These are phyloP conservation scores for Mediolabrus comicus DNA, from an alignment of 108 stramenopile genomes.

Conservation along the genomic window DNA sequence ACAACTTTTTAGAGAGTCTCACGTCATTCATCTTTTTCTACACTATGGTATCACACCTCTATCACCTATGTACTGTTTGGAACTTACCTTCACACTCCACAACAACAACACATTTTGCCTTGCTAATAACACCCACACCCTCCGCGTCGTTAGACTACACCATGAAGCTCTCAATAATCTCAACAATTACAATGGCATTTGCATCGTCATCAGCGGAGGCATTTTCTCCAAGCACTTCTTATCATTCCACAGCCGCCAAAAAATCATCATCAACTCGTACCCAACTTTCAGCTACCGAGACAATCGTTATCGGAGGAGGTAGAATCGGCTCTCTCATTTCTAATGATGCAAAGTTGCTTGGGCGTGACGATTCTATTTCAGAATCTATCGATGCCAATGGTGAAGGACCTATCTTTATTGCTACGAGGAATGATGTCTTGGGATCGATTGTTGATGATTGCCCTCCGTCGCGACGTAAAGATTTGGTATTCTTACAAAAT, in stretches of 20 bases:
- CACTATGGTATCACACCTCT: no score
- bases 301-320: constrained; percentile 68
- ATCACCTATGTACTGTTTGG: no score
- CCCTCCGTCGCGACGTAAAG: constrained; percentile 71
- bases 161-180: neutral
- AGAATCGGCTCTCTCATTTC: constrained; percentile 70
- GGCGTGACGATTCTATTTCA: constrained; percentile 56
- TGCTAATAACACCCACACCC: no score
- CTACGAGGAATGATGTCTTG: constrained; percentile 92
- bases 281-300: constrained; percentile 17
- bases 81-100: no score
- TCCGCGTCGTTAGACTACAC: no score
- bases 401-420: constrained; percentile 78
- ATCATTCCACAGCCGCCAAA: neutral
- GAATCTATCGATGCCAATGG: constrained; percentile 49
- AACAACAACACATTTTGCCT: no score
- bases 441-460: constrained; percentile 77
- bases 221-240: neutral
- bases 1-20: no score
- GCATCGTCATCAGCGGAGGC: neutral
- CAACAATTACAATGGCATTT: neutral
- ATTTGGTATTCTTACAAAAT: constrained; percentile 94
- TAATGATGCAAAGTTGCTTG: constrained; percentile 54
- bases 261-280: neutral
- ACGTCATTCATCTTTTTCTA: no score